These are phyloP conservation scores for Penicillium frequentans DNA, from an alignment of 2,329 filamentous ascomycete species.

Conservation along the genomic window DNA sequence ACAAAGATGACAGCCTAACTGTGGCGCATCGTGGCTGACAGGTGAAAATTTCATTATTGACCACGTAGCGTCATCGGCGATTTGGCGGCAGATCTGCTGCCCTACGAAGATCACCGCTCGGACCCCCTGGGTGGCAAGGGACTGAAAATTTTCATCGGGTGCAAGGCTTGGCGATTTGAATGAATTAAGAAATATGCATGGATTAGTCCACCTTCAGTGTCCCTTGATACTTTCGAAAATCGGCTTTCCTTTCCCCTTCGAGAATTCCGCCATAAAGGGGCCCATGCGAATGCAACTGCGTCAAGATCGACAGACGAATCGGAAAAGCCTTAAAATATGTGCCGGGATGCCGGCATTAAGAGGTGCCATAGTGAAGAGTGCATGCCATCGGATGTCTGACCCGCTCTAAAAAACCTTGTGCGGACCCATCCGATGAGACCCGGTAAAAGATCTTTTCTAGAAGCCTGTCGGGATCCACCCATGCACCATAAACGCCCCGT, in stretches of 20 bases:
- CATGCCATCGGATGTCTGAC: not conserved
- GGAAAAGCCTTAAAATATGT: not conserved
- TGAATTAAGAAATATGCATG: not conserved
- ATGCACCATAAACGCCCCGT: not conserved
- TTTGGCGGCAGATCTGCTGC: not conserved
- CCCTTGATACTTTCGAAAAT: not conserved
- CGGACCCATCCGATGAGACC: slow-evolving; percentile 2
- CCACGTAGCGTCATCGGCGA: not conserved
- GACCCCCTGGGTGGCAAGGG: slow-evolving; percentile 1
- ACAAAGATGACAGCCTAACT: not conserved
- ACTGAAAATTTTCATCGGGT: not conserved
- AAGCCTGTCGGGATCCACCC: slow-evolving; percentile 6
- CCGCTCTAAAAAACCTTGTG: slow-evolving; percentile 2
- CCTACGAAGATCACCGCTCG: not conserved
- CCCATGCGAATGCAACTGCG: not conserved
- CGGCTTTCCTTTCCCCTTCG: not conserved
- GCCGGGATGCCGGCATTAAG: not conserved
- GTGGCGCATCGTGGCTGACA: not conserved
- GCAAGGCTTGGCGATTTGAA: not conserved
- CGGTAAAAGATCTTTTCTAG: slow-evolving; percentile 6
- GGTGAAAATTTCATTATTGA: not conserved
- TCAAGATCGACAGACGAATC: not conserved
- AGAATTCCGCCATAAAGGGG: not conserved
- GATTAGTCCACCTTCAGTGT: not conserved
- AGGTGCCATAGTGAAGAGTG: not conserved